Base-by-base conservation (phyloP, 169 alveolate species). In the Plasmodium blacklocki region DNA sequence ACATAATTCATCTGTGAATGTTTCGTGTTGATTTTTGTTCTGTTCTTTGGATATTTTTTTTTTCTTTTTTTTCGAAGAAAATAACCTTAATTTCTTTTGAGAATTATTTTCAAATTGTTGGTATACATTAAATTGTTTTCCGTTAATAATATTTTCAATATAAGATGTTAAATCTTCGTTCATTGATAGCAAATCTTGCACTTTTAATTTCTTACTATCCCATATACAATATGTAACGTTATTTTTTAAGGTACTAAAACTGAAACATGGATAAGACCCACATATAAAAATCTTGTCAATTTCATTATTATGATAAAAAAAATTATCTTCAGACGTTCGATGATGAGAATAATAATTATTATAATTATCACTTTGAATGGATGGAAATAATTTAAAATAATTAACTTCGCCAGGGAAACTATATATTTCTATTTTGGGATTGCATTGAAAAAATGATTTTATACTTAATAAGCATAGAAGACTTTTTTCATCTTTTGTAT, bases 141-240 rank as follows among this genome's bases (percentile, higher is more conserved):
- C 88, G 63, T 80, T 89, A 54, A 75, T 19, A 62, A 78, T 73
- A 26, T 88, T 73, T 29, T 73, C 87, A 66, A 78, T 45, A 74
- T 70, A 73, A 49, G 19, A 23, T 49, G 89, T 52, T 29, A 60
- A 14, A 59, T 73, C 78, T 50, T 63, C 89, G 32, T 63, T 74
- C 70, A 73, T 15, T 68, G 62, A 47, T 39, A 78, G 47, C 21
- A 78, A 78, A 76, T 88, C 87, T 18, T 63, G 85, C 14, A 78
- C 89, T 71, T 88, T 88, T 12, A 78, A 52, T 47, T 88, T 88
- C 49, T 88, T 72, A 68, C 89, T 88, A 52, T 72, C 89, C 89
- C 89, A 71, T 71, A 78, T 74, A 66, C 89, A 78, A 47, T 74
- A 72, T 19, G 89, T 75, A 62, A 72, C 74, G 49, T 58, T 47